phyloP scores from a whole-genome alignment of 768 basidiomycete genomes.

The Saitozyma sp. region DNA sequence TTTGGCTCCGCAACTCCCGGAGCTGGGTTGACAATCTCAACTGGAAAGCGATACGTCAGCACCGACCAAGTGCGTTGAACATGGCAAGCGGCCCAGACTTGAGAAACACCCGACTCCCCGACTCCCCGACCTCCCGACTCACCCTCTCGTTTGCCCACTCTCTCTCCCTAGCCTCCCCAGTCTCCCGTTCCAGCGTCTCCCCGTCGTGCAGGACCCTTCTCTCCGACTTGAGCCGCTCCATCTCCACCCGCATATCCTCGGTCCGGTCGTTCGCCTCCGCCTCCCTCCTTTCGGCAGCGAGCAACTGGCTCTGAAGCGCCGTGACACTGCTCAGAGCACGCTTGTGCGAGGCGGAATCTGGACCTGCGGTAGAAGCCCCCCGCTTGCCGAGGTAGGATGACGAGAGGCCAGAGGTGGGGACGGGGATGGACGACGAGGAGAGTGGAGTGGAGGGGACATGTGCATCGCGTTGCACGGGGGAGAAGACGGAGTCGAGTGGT shows the following conservation, averaged over 20 bases:
- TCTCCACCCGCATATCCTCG: constrained; percentile 12
- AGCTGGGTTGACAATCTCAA: constrained; percentile 9
- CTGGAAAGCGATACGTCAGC: background rate
- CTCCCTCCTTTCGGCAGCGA: too few species aligned
- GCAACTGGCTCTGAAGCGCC: too few species aligned
- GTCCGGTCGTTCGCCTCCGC: too few species aligned
- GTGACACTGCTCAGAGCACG: too few species aligned
- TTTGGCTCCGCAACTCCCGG: constrained; percentile 12
- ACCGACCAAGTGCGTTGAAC: background rate
- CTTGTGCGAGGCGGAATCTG: too few species aligned
- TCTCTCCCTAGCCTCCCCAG: constrained; percentile 29
- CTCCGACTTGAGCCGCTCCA: constrained; percentile 22
- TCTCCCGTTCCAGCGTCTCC: constrained; percentile 27
- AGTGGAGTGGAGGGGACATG: constrained; percentile 13
- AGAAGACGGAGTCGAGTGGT: too few species aligned
- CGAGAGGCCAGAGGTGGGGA: background rate
- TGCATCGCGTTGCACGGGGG: too few species aligned
- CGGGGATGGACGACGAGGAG: constrained; percentile 6
- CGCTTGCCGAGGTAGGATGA: constrained; percentile 15
- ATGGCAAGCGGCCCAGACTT: too few species aligned
- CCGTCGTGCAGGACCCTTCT: constrained; percentile 31
- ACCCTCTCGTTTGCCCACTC: constrained; percentile 39
- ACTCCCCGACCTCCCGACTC: constrained; percentile 12
- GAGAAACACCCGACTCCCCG: constrained; percentile 9
- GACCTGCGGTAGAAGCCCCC: background rate